Percentiles rank a stretch among this genome's conserved stretches.
Conservation (phyloP, 1,139 yeast genomes). For the Kurtzmaniella quercitrusa region DNA sequence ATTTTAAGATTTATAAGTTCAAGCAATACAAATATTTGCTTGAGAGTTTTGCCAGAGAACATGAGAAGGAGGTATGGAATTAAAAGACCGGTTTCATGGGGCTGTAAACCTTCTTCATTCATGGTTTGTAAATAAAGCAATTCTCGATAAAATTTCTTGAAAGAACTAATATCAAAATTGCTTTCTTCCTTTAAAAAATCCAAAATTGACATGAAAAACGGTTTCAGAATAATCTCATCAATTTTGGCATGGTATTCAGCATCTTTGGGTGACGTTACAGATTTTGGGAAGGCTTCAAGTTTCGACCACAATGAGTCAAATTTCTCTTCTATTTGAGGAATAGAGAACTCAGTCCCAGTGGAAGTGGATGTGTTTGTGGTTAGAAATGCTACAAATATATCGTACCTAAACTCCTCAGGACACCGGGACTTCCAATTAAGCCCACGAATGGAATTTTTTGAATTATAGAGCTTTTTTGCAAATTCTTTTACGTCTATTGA, state of each 20-base stretch:
- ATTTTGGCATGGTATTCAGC: conserved; percentile 30
- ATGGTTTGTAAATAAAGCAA: conserved; percentile 37
- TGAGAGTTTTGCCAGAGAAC: conserved; percentile 21
- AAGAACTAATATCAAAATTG: conserved; percentile 13
- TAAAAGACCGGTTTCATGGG: conserved; percentile 37
- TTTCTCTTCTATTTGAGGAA: conserved; percentile 7
- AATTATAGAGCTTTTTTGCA: conserved; percentile 22
- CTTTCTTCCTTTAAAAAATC: conserved; percentile 13
- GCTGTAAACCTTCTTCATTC: conserved; percentile 32
- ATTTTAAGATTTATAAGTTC: conserved; percentile 32
- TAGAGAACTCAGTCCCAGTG: conserved; percentile 13
- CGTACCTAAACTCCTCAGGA: conserved; percentile 23
- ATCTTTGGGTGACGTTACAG: conserved; percentile 29
- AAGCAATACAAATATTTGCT: conserved; percentile 27
- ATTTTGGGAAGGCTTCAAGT: conserved; percentile 21
- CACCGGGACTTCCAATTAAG: conserved; percentile 39
- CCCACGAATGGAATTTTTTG: conserved; percentile 29
- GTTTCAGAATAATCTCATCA: conserved; percentile 22
- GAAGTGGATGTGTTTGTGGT: conserved; percentile 14
- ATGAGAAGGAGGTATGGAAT: conserved; percentile 34
- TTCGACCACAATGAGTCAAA: conserved; percentile 20
- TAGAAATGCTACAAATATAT: conserved; percentile 26
- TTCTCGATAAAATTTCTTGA: conserved; percentile 23
- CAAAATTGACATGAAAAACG: conserved; percentile 26
- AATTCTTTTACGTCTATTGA: conserved; percentile 18